These are phyloP conservation scores for Suillus ampliporus DNA, from an alignment of 768 basidiomycete species.

Conservation along the genomic window DNA sequence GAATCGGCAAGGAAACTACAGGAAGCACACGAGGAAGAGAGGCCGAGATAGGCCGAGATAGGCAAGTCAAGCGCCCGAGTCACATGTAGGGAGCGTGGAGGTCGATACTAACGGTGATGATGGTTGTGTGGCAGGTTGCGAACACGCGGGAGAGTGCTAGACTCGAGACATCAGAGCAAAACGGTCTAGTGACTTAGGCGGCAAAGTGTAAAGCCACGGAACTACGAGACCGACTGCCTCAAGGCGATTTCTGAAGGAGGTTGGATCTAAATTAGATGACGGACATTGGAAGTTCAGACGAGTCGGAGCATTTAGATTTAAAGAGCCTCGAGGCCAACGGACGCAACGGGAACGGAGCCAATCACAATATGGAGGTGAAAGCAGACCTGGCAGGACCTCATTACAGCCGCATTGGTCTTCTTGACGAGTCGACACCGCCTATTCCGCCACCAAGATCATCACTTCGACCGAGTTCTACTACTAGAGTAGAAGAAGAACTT, in stretches of 20 bases:
- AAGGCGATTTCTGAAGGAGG: neutral
- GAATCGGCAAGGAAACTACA: conserved; percentile 6
- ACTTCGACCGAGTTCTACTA: conserved; percentile 35
- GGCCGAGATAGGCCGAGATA: conserved; percentile 1
- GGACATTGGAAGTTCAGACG: conserved; percentile 1
- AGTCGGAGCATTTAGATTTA: neutral
- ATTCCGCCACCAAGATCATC: conserved; percentile 38
- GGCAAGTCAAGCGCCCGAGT: conserved; percentile 5
- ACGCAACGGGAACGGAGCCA: conserved; percentile 1
- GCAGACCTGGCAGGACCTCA: too few relatives aligned
- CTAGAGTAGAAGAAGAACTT: neutral
- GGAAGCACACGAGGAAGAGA: neutral
- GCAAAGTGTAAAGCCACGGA: neutral
- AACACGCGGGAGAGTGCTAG: neutral
- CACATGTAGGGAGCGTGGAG: neutral
- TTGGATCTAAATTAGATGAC: neutral
- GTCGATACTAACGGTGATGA: neutral
- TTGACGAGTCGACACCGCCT: conserved; percentile 20
- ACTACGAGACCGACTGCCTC: conserved; percentile 2
- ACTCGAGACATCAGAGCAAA: too few relatives aligned
- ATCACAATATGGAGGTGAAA: neutral
- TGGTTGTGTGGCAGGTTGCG: neutral
- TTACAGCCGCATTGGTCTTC: neutral
- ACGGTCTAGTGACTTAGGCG: too few relatives aligned
- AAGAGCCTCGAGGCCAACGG: conserved; percentile 2